Base-by-base conservation (phyloP, 176 grass and related monocot species). In the Phragmites australis region DNA sequence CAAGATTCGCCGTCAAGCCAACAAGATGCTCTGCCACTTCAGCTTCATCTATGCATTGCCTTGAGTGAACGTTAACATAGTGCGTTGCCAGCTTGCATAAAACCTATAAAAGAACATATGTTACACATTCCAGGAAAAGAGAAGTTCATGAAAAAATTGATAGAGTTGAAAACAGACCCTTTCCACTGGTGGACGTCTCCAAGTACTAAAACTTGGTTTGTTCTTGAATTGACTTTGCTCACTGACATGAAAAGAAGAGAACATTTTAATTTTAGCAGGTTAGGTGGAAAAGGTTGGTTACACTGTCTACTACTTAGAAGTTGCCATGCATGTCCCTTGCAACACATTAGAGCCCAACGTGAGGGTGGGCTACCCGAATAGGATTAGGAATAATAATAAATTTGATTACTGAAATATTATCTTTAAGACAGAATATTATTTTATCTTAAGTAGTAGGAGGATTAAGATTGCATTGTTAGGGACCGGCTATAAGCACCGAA, bases 1-100 rank as follows among this genome's bases (percentile, higher is more conserved):
- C 92, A 82, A 98, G 96, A 75, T 86, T 94, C 59, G 50, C 79
- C 43, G 92, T 94, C 79, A 98, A 87, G 69, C 96, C 92, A 72
- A 94, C 86, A 93, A 98, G 61, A 89, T 93, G 88, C 29, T 98
- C 92, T 21, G 88, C 92, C 68, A 98, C 66, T 87, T 98, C 92
- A 87, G 84, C 85, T 93, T 98, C 96, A 84, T 98, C 92, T 81
- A 61, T 54, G 79, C 96, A 98, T 74, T 93, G 90, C 70, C 90
- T 93, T 81, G 96, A 98, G 72, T 88, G 90, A 49, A 98, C 90
- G 64, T 83, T 88, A 75, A 6, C 64, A 67, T 89, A 93, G 78
- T 98, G 90, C 63, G 90, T 94, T 81, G 81, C 68, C 43, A 98
- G 75, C 84, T 87, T 94, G 72, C 86, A 91, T 21, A 94, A 77